Evolutionary conservation across 176 grass and related monocot genomes (phyloP).

Genomic region (Cenchrus fungigraminus): DNA sequence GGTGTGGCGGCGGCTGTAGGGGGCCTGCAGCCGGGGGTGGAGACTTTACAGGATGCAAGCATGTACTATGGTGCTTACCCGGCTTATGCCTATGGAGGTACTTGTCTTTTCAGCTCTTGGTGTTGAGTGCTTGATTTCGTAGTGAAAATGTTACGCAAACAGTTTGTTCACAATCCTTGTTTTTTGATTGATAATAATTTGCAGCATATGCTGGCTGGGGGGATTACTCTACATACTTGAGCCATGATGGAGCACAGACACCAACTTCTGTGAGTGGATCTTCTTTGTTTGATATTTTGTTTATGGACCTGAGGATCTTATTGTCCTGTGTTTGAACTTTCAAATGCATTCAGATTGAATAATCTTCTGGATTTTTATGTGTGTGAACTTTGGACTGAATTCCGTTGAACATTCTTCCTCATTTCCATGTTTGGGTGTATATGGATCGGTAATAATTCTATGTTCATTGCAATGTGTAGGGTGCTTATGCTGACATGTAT

Average conservation of each 20-base stretch:
- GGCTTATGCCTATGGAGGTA: conserved; percentile 63
- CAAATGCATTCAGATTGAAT: neutral
- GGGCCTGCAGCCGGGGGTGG: conserved; percentile 19
- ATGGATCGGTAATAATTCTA: neutral
- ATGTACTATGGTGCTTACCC: conserved; percentile 60
- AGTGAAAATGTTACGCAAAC: neutral
- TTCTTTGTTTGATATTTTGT: conserved; percentile 1
- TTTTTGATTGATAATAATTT: conserved; percentile 21
- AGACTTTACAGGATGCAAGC: conserved; percentile 45
- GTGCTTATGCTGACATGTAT: conserved; percentile 67
- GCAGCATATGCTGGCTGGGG: conserved; percentile 65
- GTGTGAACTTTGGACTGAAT: too few species aligned
- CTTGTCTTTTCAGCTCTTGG: neutral
- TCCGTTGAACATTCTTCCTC: neutral
- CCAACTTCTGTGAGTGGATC: conserved; percentile 41
- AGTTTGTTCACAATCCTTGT: neutral
- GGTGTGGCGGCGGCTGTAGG: neutral
- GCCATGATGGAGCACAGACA: conserved; percentile 49
- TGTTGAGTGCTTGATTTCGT: neutral
- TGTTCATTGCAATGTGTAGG: conserved; percentile 42
- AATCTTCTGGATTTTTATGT: neutral
- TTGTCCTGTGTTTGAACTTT: neutral
- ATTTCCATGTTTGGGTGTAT: neutral
- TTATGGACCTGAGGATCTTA: neutral
- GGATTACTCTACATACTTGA: conserved; percentile 52